Evolutionary conservation across 345 rosid genomes (phyloP).

Genomic region (Combretum micranthum): DNA sequence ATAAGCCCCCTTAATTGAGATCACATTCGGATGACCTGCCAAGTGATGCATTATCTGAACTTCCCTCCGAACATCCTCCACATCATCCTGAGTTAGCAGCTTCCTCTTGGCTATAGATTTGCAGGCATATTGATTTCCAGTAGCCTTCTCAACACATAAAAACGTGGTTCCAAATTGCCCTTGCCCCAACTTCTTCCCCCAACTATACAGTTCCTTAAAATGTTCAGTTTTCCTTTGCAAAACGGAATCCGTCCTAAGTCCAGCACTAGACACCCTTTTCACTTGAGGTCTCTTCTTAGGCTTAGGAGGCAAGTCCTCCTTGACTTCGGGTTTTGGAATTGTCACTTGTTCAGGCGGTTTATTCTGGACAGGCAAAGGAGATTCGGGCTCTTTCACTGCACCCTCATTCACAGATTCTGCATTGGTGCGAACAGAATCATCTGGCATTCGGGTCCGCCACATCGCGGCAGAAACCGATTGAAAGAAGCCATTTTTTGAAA

Average conservation of each 20-base stretch:
- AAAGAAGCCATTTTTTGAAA: slow-evolving; percentile 30
- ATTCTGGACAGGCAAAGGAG: slow-evolving; percentile 19
- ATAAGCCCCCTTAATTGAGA: slow-evolving; percentile 30
- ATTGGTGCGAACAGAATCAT: slow-evolving; percentile 13
- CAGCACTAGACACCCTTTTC: slow-evolving; percentile 34
- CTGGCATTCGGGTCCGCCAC: slow-evolving; percentile 26
- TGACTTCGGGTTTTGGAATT: slow-evolving; percentile 14
- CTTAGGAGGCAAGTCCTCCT: slow-evolving; percentile 10
- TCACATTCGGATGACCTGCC: slow-evolving; percentile 37
- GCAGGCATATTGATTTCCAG: slow-evolving; percentile 34
- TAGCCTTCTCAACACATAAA: slow-evolving; percentile 30
- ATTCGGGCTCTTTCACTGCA: slow-evolving; percentile 13
- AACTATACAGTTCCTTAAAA: slow-evolving; percentile 29
- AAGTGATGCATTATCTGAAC: slow-evolving; percentile 53
- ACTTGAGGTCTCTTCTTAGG: slow-evolving; percentile 23
- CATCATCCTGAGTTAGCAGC: slow-evolving; percentile 34
- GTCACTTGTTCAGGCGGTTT: slow-evolving; percentile 32
- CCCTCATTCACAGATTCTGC: not conserved
- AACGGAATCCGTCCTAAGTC: slow-evolving; percentile 27
- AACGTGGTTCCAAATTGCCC: slow-evolving; percentile 45
- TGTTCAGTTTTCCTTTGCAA: slow-evolving; percentile 30
- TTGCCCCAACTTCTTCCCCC: slow-evolving; percentile 41
- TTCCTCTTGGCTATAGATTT: slow-evolving; percentile 44
- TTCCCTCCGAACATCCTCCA: slow-evolving; percentile 47
- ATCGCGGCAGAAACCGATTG: slow-evolving; percentile 38